phyloP scores from a whole-genome alignment of 2,329 filamentous ascomycete genomes.

The Talaromyces sp. region DNA sequence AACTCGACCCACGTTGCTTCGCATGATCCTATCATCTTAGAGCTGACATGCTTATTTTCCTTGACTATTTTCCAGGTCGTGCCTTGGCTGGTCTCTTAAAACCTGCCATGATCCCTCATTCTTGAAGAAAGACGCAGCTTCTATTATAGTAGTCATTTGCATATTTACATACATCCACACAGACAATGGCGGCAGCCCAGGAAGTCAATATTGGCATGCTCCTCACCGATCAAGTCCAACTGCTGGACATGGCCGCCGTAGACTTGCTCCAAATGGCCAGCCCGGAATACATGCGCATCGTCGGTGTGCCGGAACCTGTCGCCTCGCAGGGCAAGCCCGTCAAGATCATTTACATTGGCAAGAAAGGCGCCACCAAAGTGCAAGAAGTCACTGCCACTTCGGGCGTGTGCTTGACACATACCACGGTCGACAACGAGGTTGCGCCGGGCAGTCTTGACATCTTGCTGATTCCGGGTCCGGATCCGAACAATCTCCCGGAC shows the following conservation, averaged over 20 bases:
- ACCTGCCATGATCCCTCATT: background rate
- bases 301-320: slow-evolving; percentile 27
- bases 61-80: background rate
- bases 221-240: slow-evolving; percentile 30
- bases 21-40: background rate
- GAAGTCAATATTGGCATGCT: slow-evolving; percentile 29
- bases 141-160: too few relatives aligned
- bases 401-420: slow-evolving; percentile 24
- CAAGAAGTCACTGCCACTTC: slow-evolving; percentile 23
- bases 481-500: slow-evolving; percentile 24
- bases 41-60: background rate
- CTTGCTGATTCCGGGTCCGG: slow-evolving; percentile 34
- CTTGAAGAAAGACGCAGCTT: background rate
- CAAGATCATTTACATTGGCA: slow-evolving; percentile 28
- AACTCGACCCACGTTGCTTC: background rate
- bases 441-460: slow-evolving; percentile 33
- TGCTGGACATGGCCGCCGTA: slow-evolving; percentile 35
- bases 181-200: background rate
- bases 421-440: slow-evolving; percentile 24
- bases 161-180: background rate
- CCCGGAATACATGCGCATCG: slow-evolving; percentile 20
- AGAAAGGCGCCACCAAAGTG: slow-evolving; percentile 13
- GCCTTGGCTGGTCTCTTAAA: background rate
- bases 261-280: slow-evolving; percentile 37
- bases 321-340: slow-evolving; percentile 21